These are phyloP conservation scores for Pholiota adiposa DNA, from an alignment of 1,284 basidiomycete genomes.

Conservation along the genomic window DNA sequence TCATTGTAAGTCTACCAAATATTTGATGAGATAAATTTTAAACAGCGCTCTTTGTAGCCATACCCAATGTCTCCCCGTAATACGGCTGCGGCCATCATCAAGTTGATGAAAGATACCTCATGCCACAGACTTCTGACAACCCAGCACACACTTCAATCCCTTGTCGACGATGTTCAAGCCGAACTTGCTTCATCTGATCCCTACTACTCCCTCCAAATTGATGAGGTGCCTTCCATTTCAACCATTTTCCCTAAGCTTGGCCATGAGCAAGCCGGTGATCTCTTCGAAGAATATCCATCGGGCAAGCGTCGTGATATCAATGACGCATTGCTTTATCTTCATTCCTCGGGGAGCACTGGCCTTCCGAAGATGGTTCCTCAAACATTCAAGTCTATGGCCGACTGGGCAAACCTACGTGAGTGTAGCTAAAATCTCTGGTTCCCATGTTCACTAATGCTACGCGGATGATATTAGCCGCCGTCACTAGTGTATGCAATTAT, in stretches of 20 bases:
- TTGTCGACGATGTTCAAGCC: slow-evolving; percentile 24
- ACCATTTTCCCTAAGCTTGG: slow-evolving; percentile 35
- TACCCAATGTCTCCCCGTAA: slow-evolving; percentile 31
- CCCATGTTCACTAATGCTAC: neutral
- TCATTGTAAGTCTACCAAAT: slow-evolving; percentile 25
- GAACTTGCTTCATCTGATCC: slow-evolving; percentile 15
- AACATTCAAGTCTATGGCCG: slow-evolving; percentile 22
- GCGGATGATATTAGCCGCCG: slow-evolving; percentile 15
- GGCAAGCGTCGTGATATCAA: slow-evolving; percentile 15
- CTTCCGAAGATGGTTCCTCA: slow-evolving; percentile 29
- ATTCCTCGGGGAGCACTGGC: slow-evolving; percentile 34
- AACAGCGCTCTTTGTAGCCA: slow-evolving; percentile 8
- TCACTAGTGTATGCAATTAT: slow-evolving; percentile 21
- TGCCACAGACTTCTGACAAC: slow-evolving; percentile 35
- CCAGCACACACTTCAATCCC: slow-evolving; percentile 22
- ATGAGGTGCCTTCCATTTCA: slow-evolving; percentile 31
- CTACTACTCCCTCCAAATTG: slow-evolving; percentile 22
- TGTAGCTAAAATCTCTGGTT: neutral
- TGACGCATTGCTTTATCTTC: slow-evolving; percentile 27
- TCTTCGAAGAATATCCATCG: slow-evolving; percentile 26
- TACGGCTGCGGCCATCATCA: slow-evolving; percentile 33
- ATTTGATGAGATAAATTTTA: slow-evolving; percentile 10
- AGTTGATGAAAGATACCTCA: slow-evolving; percentile 29
- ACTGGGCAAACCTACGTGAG: slow-evolving; percentile 33
- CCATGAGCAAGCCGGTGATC: slow-evolving; percentile 23